Evolutionary conservation across 345 rosid species (phyloP).

Genomic region (Pistacia integerrima): DNA sequence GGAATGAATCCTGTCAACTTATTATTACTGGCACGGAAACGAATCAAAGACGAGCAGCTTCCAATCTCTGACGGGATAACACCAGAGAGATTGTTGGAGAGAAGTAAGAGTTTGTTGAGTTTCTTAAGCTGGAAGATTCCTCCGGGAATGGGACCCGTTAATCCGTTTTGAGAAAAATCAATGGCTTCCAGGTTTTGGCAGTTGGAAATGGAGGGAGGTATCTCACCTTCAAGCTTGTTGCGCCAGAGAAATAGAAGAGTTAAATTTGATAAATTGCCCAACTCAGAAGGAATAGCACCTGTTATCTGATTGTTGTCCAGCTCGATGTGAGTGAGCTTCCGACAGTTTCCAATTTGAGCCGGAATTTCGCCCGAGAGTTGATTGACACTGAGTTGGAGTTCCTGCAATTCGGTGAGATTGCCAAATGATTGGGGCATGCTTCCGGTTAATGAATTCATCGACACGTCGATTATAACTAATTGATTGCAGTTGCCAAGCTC

Average conservation of each 20-base stretch:
- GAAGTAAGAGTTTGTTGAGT: constrained; percentile 77
- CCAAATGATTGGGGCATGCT: constrained; percentile 67
- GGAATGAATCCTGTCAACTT: constrained; percentile 63
- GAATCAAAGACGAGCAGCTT: constrained; percentile 60
- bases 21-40: constrained; percentile 70
- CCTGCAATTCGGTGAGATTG: constrained; percentile 52
- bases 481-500: constrained; percentile 71
- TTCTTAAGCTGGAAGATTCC: constrained; percentile 63
- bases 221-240: constrained; percentile 75
- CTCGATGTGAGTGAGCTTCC: constrained; percentile 62
- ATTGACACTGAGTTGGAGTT: constrained; percentile 78
- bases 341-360: constrained; percentile 53
- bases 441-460: constrained; percentile 78
- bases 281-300: constrained; percentile 67
- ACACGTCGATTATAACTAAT: constrained; percentile 59
- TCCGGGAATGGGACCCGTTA: constrained; percentile 75
- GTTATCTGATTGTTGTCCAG: constrained; percentile 81
- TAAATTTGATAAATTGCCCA: constrained; percentile 60
- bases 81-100: constrained; percentile 74
- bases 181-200: constrained; percentile 75
- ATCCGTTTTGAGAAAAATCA: constrained; percentile 71
- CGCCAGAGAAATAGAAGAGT: constrained; percentile 79
- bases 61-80: constrained; percentile 66
- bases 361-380: constrained; percentile 82
- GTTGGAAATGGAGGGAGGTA: constrained; percentile 60